These are phyloP conservation scores for Mycena pura DNA, from an alignment of 768 basidiomycete species.

Conservation along the genomic window DNA sequence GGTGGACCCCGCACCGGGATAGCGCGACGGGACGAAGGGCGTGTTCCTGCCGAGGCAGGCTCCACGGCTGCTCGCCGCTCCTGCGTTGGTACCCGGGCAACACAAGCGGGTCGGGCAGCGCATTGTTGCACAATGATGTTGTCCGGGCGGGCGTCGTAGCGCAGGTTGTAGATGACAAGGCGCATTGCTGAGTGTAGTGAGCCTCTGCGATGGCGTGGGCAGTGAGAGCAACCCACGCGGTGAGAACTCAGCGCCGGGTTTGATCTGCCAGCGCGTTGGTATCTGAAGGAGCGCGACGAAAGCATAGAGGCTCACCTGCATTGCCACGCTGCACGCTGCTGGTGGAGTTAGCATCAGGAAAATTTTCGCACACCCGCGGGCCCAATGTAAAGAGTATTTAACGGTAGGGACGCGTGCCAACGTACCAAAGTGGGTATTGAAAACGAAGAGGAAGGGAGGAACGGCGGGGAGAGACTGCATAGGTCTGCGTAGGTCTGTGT, in stretches of 20 bases:
- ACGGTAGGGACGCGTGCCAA: no score
- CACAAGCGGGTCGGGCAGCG: conserved; percentile 49
- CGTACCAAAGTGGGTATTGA: no score
- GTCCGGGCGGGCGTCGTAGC: conserved; percentile 61
- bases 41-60: conserved; percentile 53
- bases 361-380: no score
- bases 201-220: not conserved
- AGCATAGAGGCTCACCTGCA: conserved; percentile 11
- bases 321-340: no score
- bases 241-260: not conserved
- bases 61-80: conserved; percentile 59
- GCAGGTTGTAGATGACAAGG: conserved; percentile 58
- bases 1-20: conserved; percentile 57
- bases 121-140: conserved; percentile 51
- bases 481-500: no score
- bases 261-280: conserved; percentile 6
- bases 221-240: not conserved
- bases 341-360: no score
- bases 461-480: no score
- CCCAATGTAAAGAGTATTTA: no score
- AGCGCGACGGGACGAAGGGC: conserved; percentile 56
- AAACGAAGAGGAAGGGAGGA: no score
- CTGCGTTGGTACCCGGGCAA: conserved; percentile 39
- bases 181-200: conserved; percentile 33
- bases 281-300: not conserved